Percentiles rank a stretch among this genome's conserved stretches.
Evolutionary conservation across 768 basidiomycete species (phyloP).

Genomic region (Termitomyces sp.): DNA sequence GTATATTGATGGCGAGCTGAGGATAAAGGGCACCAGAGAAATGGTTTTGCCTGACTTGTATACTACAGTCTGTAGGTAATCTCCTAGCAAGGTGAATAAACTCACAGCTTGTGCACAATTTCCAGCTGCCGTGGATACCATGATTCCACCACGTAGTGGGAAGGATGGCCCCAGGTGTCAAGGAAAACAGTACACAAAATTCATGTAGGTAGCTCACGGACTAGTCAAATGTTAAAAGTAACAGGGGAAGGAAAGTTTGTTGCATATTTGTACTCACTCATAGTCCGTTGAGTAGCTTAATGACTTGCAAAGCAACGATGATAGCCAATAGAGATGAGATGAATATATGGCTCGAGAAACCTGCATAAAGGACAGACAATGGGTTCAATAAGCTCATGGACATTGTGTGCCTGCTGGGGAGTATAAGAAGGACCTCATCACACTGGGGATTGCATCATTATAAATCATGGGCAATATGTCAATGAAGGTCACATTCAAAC

Average conservation of each 20-base stretch:
- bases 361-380: neutral
- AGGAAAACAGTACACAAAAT: constrained; percentile 30
- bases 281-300: neutral
- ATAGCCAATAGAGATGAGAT: neutral
- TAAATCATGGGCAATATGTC: too few relatives aligned
- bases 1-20: constrained; percentile 28
- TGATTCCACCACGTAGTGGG: constrained; percentile 38
- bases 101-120: constrained; percentile 24
- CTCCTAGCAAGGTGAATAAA: neutral
- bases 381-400: neutral
- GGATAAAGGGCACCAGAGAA: constrained; percentile 32
- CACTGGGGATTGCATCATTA: too few relatives aligned
- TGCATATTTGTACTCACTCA: neutral
- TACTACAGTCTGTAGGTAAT: too few relatives aligned
- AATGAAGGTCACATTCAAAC: too few relatives aligned
- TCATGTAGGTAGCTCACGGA: constrained; percentile 28
- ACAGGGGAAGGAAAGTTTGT: neutral
- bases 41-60: constrained; percentile 31
- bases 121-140: constrained; percentile 26
- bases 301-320: neutral
- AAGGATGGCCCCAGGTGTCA: constrained; percentile 26
- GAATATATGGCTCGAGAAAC: neutral
- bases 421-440: neutral
- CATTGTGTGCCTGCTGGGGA: neutral
- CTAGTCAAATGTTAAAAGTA: constrained; percentile 12